Evolutionary conservation across 2,329 filamentous ascomycete species (phyloP), one percentile per base, ranked within the genome.

Genomic region (Mycosphaerelloides madeirae): DNA sequence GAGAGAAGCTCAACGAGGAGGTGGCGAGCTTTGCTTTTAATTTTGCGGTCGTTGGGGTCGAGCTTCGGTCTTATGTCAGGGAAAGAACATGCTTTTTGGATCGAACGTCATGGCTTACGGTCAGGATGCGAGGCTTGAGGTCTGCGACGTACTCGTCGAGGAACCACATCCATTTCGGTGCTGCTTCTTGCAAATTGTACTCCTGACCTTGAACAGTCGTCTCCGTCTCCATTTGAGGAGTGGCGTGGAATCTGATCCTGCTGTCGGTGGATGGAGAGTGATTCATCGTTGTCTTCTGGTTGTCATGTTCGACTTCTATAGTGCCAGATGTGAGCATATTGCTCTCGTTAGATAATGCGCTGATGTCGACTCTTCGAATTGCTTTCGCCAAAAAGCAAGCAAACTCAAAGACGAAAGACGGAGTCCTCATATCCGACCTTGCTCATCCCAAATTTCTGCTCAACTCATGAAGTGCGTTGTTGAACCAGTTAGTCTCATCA

Each of bases 101-200:
- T 9, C 6, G 3, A 12, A 19, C 8, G 9, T 5, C 5, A 6
- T 6, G 15, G n/a, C 33, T 35, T 12, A 35, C 33, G 8, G 15
- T 18, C 15, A 35, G 33, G 8, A 35, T 7, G 8, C 33, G 14
- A 19, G 15, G 15, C 33, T 35, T 35, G 33, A 18, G 8, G 11
- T 18, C 14, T 8, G 15, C 33, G 19, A 35, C 14, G 12, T 35
- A 35, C 33, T 18, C 33, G 16, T 35, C 33, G 14, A 35, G 33
- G 33, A 35, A 35, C 33, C 33, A 35, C 33, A 35, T 35, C 33
- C 8, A 35, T 18, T 15, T 35, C 19, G 33, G 33, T 18, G 16
- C 33, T 16, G 11, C 11, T 12, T 12, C 16, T 12, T 35, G 33
- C 33, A 16, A 35, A 15, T 15, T 14, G 13, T 12, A 8, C 6